Conservation (phyloP, 2,329 filamentous ascomycete genomes). For the Fusarium verrucosum region DNA sequence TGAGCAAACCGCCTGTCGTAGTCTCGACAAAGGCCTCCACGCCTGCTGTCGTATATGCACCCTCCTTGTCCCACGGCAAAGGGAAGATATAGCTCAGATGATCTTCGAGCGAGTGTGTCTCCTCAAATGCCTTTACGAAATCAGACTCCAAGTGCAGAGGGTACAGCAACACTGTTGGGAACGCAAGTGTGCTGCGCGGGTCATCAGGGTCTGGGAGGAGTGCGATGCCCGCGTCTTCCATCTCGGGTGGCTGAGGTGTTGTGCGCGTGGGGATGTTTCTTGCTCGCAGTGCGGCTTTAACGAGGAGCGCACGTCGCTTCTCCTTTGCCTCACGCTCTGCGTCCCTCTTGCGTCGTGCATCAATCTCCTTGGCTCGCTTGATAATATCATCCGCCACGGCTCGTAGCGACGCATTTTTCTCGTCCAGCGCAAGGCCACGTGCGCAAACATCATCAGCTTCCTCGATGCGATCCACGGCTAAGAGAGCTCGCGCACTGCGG, state of each 20-base stretch:
- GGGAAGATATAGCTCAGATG: slow-evolving; percentile 89
- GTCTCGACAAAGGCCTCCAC: slow-evolving; percentile 96
- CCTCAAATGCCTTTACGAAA: slow-evolving; percentile 87
- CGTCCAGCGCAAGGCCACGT: slow-evolving; percentile 77
- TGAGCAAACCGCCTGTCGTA: slow-evolving; percentile 78
- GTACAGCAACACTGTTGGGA: slow-evolving; percentile 87
- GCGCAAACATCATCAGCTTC: slow-evolving; percentile 85
- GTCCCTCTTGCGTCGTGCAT: slow-evolving; percentile 65
- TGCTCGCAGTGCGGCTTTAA: slow-evolving; percentile 72
- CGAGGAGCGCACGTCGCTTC: slow-evolving; percentile 65
- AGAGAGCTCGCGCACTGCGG: slow-evolving; percentile 79
- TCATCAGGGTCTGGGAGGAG: slow-evolving; percentile 79
- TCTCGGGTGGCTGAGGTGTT: slow-evolving; percentile 79
- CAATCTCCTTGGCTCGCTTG: slow-evolving; percentile 63
- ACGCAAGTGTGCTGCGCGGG: slow-evolving; percentile 73
- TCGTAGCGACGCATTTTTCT: slow-evolving; percentile 72
- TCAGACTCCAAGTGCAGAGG: slow-evolving; percentile 84
- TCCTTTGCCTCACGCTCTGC: slow-evolving; percentile 63
- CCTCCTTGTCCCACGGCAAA: slow-evolving; percentile 80
- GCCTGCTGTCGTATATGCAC: slow-evolving; percentile 69
- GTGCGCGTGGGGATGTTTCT: slow-evolving; percentile 74
- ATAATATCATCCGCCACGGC: slow-evolving; percentile 70
- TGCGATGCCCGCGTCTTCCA: slow-evolving; percentile 81
- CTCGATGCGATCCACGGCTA: slow-evolving; percentile 78
- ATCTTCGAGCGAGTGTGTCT: slow-evolving; percentile 77